These are phyloP conservation scores for Carex arenaria DNA, from an alignment of 202 grass and related monocot species.

Conservation along the genomic window DNA sequence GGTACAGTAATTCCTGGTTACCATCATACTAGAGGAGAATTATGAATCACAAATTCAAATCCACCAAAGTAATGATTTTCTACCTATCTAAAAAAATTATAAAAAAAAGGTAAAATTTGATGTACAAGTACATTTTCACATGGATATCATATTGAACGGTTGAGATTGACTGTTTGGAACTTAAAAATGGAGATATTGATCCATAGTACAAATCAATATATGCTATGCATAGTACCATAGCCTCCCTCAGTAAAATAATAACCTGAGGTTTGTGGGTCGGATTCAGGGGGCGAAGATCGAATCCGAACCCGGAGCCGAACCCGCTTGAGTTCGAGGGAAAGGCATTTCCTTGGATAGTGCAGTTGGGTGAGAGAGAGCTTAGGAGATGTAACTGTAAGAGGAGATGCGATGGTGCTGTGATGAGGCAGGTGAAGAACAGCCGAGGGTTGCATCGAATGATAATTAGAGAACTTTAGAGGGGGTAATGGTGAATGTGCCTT, in stretches of 20 bases:
- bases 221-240: no score
- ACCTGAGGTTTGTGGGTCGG: slow-evolving; percentile 23
- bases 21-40: not conserved
- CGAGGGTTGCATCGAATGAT: slow-evolving; percentile 22
- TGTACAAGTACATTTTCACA: no score
- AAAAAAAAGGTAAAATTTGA: no score
- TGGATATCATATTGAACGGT: no score
- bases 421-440: not conserved
- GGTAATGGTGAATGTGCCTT: not conserved
- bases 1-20: not conserved
- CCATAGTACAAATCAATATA: no score
- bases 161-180: no score
- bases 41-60: not conserved
- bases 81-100: no score
- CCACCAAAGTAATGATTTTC: not conserved
- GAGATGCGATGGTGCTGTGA: not conserved
- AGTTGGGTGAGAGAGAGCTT: not conserved
- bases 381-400: not conserved
- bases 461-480: not conserved
- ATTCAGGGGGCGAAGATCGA: not conserved
- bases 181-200: no score
- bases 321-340: slow-evolving; percentile 9
- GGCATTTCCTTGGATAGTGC: not conserved
- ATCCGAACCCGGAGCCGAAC: not conserved
- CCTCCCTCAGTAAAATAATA: no score